A percentile compares a stretch with the other conserved stretches of the same genome.
Conservation (phyloP, 257 asterid species). For the Solanum rostratum region DNA sequence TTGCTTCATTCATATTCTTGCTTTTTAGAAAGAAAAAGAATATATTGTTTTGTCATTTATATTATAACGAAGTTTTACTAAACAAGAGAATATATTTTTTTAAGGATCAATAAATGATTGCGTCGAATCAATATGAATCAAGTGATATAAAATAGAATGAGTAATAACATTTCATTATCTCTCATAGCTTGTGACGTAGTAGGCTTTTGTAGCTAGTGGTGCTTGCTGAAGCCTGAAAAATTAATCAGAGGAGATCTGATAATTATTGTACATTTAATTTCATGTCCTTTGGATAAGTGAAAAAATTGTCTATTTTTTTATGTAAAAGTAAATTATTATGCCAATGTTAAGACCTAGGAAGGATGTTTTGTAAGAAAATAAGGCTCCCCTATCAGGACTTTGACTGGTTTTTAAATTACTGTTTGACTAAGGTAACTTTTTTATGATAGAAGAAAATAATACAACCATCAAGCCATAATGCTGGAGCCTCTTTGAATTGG, state of each 20-base stretch:
- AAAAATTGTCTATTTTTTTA: background rate
- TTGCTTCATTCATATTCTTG: background rate
- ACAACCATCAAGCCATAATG: background rate
- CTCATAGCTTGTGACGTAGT: background rate
- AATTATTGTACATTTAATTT: background rate
- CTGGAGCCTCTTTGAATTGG: accelerated
- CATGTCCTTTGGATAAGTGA: background rate
- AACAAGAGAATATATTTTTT: no score
- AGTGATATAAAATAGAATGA: background rate
- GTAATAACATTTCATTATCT: background rate
- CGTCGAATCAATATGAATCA: background rate
- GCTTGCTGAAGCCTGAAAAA: background rate
- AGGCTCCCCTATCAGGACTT: background rate
- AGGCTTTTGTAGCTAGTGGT: background rate
- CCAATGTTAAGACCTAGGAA: background rate
- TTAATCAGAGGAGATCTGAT: background rate
- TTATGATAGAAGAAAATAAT: background rate
- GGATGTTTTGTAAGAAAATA: background rate
- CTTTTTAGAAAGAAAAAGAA: background rate
- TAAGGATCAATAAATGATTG: no score
- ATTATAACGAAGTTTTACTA: background rate
- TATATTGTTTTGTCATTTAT: background rate
- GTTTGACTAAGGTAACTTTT: background rate
- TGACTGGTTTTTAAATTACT: background rate
- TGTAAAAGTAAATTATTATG: background rate